Percentiles rank a stretch among this genome's conserved stretches.
Conservation (phyloP, 805 yeast species). For the Cyberlindnera nakhonratchasimensis region DNA sequence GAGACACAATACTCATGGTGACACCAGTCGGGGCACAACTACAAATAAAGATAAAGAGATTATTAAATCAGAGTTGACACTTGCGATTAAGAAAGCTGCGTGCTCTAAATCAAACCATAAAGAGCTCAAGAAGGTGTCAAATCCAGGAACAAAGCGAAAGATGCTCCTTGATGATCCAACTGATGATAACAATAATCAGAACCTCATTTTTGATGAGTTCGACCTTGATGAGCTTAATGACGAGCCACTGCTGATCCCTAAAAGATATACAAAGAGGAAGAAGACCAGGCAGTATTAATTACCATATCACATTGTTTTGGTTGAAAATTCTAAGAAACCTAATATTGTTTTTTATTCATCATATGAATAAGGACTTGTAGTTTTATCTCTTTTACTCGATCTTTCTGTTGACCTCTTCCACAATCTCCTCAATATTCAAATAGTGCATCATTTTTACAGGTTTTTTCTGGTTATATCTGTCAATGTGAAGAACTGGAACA, state of each 20-base stretch:
- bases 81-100: too few species aligned
- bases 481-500: slow-evolving; percentile 73
- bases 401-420: slow-evolving; percentile 42
- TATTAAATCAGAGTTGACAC: too few species aligned
- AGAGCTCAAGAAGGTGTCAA: neutral
- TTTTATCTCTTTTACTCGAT: neutral
- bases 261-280: slow-evolving; percentile 21
- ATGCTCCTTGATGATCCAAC: slow-evolving; percentile 30
- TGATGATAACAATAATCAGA: slow-evolving; percentile 17
- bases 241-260: slow-evolving; percentile 15
- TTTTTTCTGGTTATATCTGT: slow-evolving; percentile 41
- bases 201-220: slow-evolving; percentile 21
- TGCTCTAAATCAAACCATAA: too few species aligned
- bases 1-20: neutral
- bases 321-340: too few species aligned
- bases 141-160: slow-evolving; percentile 22
- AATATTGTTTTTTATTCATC: neutral
- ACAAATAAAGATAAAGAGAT: too few species aligned
- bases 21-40: neutral
- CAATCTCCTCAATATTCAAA: slow-evolving; percentile 50
- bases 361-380: neutral
- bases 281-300: slow-evolving; percentile 18
- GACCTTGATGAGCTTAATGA: slow-evolving; percentile 21
- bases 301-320: neutral
- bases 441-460: slow-evolving; percentile 67